These are phyloP conservation scores for Russula lepida DNA, from an alignment of 768 basidiomycete genomes.

Conservation along the genomic window DNA sequence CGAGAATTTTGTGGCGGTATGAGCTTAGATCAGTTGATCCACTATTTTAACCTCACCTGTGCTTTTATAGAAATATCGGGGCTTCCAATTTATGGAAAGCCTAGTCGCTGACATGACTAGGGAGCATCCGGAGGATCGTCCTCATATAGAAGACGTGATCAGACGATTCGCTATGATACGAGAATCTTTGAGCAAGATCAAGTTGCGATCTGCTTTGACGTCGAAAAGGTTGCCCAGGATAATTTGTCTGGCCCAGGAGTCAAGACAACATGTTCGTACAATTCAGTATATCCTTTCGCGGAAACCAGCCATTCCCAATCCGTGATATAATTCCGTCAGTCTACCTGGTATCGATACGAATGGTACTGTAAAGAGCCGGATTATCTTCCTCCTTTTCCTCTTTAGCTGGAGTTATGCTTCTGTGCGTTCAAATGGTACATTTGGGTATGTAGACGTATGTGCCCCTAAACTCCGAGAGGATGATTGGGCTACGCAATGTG, in stretches of 20 bases:
- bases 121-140: slow-evolving; percentile 24
- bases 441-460: neutral
- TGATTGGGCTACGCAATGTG: neutral
- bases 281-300: neutral
- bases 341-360: too few relatives aligned
- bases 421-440: neutral
- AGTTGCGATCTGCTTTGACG: slow-evolving; percentile 11
- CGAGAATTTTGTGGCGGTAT: slow-evolving; percentile 25
- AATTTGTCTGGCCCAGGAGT: neutral
- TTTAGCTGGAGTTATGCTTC: neutral
- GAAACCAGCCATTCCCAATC: slow-evolving; percentile 1
- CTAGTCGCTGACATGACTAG: slow-evolving; percentile 26
- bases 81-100: slow-evolving; percentile 24
- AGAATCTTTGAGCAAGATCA: neutral
- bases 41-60: neutral
- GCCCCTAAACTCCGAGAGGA: neutral
- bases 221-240: neutral
- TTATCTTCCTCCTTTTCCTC: neutral
- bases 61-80: slow-evolving; percentile 20
- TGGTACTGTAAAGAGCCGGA: neutral
- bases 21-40: neutral
- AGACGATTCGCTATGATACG: neutral
- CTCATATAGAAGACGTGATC: slow-evolving; percentile 21
- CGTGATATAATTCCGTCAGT: neutral
- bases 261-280: neutral